Percentiles rank a stretch among this genome's conserved stretches.
Evolutionary conservation across 225 moss, liverwort and hornwort species (phyloP).

Genomic region (Sphagnum tenellum): DNA sequence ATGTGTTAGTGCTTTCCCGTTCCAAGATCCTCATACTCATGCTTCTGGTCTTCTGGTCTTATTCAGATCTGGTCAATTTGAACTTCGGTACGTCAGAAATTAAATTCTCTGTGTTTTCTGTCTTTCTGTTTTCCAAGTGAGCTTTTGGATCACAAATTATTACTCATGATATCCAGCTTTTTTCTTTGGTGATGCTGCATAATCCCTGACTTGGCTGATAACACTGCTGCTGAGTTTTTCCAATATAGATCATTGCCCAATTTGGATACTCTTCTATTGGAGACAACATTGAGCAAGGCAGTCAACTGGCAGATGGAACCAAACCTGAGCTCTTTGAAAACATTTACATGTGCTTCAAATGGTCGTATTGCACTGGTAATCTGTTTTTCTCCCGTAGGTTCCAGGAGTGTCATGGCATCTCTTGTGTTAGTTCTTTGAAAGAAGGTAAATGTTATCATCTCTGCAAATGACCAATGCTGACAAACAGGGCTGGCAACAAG

Average conservation of each 20-base stretch:
- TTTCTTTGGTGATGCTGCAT: too few relatives aligned
- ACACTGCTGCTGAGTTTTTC: too few relatives aligned
- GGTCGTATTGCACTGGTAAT: slow-evolving; percentile 68
- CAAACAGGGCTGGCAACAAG: too few relatives aligned
- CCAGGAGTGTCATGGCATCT: too few relatives aligned
- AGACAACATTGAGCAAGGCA: slow-evolving; percentile 58
- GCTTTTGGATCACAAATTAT: too few relatives aligned
- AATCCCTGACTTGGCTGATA: too few relatives aligned
- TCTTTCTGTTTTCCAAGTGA: too few relatives aligned
- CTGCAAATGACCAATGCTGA: too few relatives aligned
- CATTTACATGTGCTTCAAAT: slow-evolving; percentile 38
- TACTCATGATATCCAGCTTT: too few relatives aligned
- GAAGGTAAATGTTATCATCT: too few relatives aligned
- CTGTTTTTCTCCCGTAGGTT: background rate
- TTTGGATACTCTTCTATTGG: slow-evolving; percentile 44
- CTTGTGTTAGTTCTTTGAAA: too few relatives aligned
- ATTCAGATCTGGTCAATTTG: slow-evolving; percentile 67
- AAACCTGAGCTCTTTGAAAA: slow-evolving; percentile 32
- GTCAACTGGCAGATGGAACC: slow-evolving; percentile 71
- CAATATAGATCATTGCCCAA: slow-evolving; percentile 74
- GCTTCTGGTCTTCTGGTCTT: slow-evolving; percentile 51
- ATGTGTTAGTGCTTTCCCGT: slow-evolving; percentile 75
- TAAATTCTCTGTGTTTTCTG: too few relatives aligned
- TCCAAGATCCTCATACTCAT: slow-evolving; percentile 28
- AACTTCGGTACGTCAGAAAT: slow-evolving; percentile 47